phyloP scores from a whole-genome alignment of 805 yeast species.

The Saturnispora dispora region DNA sequence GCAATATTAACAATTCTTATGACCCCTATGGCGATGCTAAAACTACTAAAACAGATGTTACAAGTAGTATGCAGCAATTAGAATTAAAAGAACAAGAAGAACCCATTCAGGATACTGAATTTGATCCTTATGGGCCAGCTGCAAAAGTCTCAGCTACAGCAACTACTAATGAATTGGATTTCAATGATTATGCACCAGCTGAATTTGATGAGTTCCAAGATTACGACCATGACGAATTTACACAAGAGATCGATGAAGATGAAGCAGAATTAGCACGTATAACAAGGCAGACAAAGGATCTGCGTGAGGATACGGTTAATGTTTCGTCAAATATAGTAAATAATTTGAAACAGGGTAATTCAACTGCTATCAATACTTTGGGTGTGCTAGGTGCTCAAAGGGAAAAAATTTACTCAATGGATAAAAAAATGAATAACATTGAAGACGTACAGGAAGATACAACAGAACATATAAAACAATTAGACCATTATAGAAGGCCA shows the following conservation, averaged over 20 bases:
- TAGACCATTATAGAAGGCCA: slow-evolving; percentile 70
- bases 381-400: slow-evolving; percentile 94
- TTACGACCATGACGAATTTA: slow-evolving; percentile 23
- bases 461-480: slow-evolving; percentile 70
- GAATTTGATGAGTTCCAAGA: slow-evolving; percentile 8
- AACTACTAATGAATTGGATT: slow-evolving; percentile 13
- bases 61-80: slow-evolving; percentile 7
- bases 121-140: slow-evolving; percentile 23
- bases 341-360: slow-evolving; percentile 64
- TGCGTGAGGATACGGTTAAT: slow-evolving; percentile 66
- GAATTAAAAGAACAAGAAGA: slow-evolving; percentile 9
- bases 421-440: slow-evolving; percentile 43
- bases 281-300: slow-evolving; percentile 61
- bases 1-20: slow-evolving; percentile 3
- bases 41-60: not conserved
- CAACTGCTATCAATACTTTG: slow-evolving; percentile 68
- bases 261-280: slow-evolving; percentile 80
- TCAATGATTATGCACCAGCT: slow-evolving; percentile 22
- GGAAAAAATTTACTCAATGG: slow-evolving; percentile 73
- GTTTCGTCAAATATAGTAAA: slow-evolving; percentile 76
- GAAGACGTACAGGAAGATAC: slow-evolving; percentile 72
- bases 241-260: slow-evolving; percentile 67
- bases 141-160: slow-evolving; percentile 9
- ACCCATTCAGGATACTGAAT: slow-evolving; percentile 9
- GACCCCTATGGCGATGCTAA: slow-evolving; percentile 17